These are phyloP conservation scores for Aspergillus fijiensis DNA, from an alignment of 2,329 filamentous ascomycete species.

Conservation along the genomic window DNA sequence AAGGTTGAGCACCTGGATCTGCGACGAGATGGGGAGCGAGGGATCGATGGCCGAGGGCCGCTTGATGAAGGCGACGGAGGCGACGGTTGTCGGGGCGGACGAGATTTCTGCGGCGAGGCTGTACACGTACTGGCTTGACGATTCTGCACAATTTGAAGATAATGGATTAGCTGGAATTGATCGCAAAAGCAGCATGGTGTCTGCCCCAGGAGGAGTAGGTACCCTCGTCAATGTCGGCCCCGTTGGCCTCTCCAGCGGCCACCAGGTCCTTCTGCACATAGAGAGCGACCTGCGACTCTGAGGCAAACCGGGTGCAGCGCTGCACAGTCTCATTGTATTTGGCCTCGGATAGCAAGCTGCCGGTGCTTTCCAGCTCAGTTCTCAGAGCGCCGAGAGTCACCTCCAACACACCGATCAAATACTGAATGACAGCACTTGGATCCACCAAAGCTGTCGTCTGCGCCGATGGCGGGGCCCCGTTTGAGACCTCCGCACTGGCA, in stretches of 20 bases:
- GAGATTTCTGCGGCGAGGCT: conserved; percentile 79
- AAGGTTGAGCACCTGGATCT: conserved; percentile 90
- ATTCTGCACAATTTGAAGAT: conserved; percentile 19
- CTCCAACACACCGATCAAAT: conserved; percentile 68
- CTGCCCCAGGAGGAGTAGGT: conserved; percentile 20
- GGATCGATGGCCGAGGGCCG: conserved; percentile 84
- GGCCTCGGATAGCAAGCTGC: conserved; percentile 75
- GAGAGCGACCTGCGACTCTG: conserved; percentile 80
- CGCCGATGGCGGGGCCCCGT: conserved; percentile 35
- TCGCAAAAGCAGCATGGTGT: neutral
- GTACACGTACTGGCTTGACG: conserved; percentile 63
- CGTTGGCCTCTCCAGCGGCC: conserved; percentile 51
- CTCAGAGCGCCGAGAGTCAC: conserved; percentile 72
- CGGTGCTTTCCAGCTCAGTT: conserved; percentile 74
- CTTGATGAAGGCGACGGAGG: conserved; percentile 88
- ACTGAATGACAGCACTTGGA: conserved; percentile 67
- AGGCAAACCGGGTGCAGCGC: conserved; percentile 84
- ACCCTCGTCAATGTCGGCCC: conserved; percentile 42
- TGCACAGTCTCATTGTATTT: conserved; percentile 77
- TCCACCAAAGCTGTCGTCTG: conserved; percentile 52
- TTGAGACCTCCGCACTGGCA: conserved; percentile 36
- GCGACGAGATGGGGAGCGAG: conserved; percentile 74
- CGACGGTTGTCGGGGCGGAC: conserved; percentile 70
- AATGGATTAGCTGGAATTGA: neutral
- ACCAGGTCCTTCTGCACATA: conserved; percentile 82